These are phyloP conservation scores for Beauveria medogensis DNA, from an alignment of 2,329 filamentous ascomycete genomes.

Conservation along the genomic window DNA sequence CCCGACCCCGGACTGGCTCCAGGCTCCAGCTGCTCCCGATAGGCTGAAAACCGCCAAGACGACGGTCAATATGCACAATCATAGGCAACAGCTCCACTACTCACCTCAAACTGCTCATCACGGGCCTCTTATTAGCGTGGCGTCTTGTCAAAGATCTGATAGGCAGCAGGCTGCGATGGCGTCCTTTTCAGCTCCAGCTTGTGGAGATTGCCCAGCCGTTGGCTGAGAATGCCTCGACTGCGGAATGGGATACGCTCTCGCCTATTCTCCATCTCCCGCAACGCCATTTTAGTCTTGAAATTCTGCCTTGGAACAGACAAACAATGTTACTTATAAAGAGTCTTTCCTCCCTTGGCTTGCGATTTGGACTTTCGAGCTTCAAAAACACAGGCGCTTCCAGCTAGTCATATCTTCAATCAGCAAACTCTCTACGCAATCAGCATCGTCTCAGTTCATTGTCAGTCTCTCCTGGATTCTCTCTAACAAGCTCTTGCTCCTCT, in stretches of 20 bases:
- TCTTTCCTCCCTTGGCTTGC: not conserved
- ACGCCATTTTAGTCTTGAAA: not conserved
- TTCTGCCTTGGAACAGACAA: constrained; percentile 1
- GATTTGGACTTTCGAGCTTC: not conserved
- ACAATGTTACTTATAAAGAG: not conserved
- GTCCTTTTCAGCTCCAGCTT: constrained; percentile 4
- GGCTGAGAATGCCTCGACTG: not conserved
- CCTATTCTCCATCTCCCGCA: not conserved
- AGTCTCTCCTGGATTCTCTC: not conserved
- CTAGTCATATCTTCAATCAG: not conserved
- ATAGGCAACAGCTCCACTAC: constrained; percentile 9
- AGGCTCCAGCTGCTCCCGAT: constrained; percentile 5
- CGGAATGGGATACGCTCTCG: not conserved
- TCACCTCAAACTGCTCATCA: not conserved
- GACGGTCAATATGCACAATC: not conserved
- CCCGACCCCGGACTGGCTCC: not conserved
- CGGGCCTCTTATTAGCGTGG: not conserved
- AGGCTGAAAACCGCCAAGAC: not conserved
- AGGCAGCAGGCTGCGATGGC: constrained; percentile 3
- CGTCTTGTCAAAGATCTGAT: not conserved
- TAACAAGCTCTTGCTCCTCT: not conserved
- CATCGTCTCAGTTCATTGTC: not conserved
- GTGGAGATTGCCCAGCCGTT: not conserved
- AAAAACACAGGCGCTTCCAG: not conserved
- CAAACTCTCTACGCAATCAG: not conserved